Evolutionary conservation across 371 early-diverging fungal species (phyloP).

Genomic region (Rhizopus sp.): DNA sequence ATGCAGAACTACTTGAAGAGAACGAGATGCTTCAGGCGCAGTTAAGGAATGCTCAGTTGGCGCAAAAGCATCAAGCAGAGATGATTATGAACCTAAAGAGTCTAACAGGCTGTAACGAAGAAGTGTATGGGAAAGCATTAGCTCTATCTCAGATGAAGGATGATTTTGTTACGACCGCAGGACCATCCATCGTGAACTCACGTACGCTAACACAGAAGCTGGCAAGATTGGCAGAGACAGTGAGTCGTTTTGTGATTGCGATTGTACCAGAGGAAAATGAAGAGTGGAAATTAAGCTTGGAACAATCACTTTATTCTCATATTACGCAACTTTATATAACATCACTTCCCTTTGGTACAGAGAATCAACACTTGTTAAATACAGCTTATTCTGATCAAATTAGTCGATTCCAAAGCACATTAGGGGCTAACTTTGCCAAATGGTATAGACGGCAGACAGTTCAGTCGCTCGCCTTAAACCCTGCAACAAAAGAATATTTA

Average conservation of each 20-base stretch:
- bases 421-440: conserved; percentile 50
- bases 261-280: conserved; percentile 12
- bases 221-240: conserved; percentile 35
- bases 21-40: conserved; percentile 47
- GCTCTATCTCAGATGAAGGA: conserved; percentile 32
- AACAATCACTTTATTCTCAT: conserved; percentile 39
- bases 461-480: conserved; percentile 47
- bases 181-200: conserved; percentile 30
- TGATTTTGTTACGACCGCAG: conserved; percentile 1
- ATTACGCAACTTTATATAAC: conserved; percentile 36
- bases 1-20: conserved; percentile 51
- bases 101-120: conserved; percentile 39
- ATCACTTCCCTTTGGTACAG: conserved; percentile 53
- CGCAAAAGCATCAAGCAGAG: conserved; percentile 47
- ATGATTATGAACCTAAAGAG: conserved; percentile 42
- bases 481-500: conserved; percentile 50
- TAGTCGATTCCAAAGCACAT: conserved; percentile 46
- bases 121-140: conserved; percentile 36
- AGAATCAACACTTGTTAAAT: conserved; percentile 47
- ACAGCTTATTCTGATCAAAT: conserved; percentile 54
- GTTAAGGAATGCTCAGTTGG: conserved; percentile 37
- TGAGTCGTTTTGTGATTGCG: conserved; percentile 34
- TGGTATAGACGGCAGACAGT: conserved; percentile 57
- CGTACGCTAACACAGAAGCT: conserved; percentile 43
- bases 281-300: conserved; percentile 22